Percentiles rank a stretch among this genome's conserved stretches.
Conservation (phyloP, 2,329 filamentous ascomycete genomes). For the Scopulariopsis brevicaulis region DNA sequence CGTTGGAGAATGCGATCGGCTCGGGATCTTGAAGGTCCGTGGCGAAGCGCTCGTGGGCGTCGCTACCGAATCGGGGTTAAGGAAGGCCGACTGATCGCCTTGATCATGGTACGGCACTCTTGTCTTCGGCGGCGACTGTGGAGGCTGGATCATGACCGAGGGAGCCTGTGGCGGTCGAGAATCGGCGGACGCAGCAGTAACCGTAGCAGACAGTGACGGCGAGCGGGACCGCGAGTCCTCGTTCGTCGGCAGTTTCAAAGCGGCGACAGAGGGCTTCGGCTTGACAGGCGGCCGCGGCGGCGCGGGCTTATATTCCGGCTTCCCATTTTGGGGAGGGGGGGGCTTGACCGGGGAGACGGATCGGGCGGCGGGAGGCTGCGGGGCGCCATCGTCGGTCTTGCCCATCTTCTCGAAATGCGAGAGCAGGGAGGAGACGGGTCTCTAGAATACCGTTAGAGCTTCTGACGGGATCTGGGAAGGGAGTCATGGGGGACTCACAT, state of each 20-base stretch:
- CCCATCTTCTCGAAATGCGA: slow-evolving; percentile 74
- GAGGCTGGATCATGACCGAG: slow-evolving; percentile 57
- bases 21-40: slow-evolving; percentile 41
- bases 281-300: slow-evolving; percentile 17
- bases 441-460: slow-evolving; percentile 31
- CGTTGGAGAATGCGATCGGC: slow-evolving; percentile 40
- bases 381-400: slow-evolving; percentile 26
- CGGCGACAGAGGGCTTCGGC: slow-evolving; percentile 18
- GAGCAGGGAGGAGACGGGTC: slow-evolving; percentile 70
- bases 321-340: slow-evolving; percentile 27
- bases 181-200: slow-evolving; percentile 28
- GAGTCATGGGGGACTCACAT: slow-evolving; percentile 36
- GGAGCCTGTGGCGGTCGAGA: slow-evolving; percentile 36
- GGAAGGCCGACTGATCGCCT: slow-evolving; percentile 29
- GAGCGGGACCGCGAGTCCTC: slow-evolving; percentile 7
- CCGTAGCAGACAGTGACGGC: slow-evolving; percentile 26
- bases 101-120: slow-evolving; percentile 18
- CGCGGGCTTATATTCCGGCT: slow-evolving; percentile 22
- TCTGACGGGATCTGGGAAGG: background rate
- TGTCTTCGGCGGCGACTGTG: slow-evolving; percentile 53
- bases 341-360: slow-evolving; percentile 27
- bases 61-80: slow-evolving; percentile 34
- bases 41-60: slow-evolving; percentile 24
- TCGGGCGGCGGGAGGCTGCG: slow-evolving; percentile 13
- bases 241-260: slow-evolving; percentile 5